Evolutionary conservation across 1,139 yeast genomes (phyloP).

Genomic region (Nakaseomyces uthaithaninus): DNA sequence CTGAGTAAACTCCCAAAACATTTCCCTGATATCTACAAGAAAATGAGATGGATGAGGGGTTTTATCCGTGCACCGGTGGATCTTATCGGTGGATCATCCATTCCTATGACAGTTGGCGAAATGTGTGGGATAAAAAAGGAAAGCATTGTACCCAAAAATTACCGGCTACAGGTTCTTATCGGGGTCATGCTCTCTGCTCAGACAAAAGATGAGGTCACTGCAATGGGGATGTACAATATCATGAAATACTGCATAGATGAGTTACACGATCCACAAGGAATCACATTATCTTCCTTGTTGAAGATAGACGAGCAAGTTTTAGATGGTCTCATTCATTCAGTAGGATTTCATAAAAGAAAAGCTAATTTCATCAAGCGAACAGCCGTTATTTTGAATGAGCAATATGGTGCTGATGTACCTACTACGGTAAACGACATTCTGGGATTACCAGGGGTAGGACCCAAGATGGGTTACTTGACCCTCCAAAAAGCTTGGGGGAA

Average conservation of each 20-base stretch:
- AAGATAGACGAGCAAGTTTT: constrained; percentile 48
- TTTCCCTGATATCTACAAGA: constrained; percentile 31
- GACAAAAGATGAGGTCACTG: constrained; percentile 84
- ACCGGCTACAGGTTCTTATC: constrained; percentile 65
- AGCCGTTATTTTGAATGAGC: constrained; percentile 43
- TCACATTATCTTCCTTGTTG: constrained; percentile 40
- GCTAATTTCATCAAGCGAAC: constrained; percentile 61
- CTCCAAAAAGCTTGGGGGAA: constrained; percentile 75
- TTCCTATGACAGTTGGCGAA: constrained; percentile 44
- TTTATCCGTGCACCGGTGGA: constrained; percentile 74
- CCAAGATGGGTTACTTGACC: constrained; percentile 83
- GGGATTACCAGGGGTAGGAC: constrained; percentile 86
- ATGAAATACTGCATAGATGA: constrained; percentile 40
- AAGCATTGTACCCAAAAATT: constrained; percentile 37
- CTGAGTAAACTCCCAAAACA: constrained; percentile 34
- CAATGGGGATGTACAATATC: constrained; percentile 57
- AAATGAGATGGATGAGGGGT: constrained; percentile 43
- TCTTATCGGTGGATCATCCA: constrained; percentile 74
- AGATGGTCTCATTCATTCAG: constrained; percentile 62
- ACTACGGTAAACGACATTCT: constrained; percentile 56
- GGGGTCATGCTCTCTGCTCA: constrained; percentile 87
- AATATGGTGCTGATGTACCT: constrained; percentile 62
- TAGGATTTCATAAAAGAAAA: constrained; percentile 82
- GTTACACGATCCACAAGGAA: constrained; percentile 33
- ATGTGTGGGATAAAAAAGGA: constrained; percentile 23